Conservation (phyloP, 139 green algal genomes). For the Tetradesmus lagerheimii region DNA sequence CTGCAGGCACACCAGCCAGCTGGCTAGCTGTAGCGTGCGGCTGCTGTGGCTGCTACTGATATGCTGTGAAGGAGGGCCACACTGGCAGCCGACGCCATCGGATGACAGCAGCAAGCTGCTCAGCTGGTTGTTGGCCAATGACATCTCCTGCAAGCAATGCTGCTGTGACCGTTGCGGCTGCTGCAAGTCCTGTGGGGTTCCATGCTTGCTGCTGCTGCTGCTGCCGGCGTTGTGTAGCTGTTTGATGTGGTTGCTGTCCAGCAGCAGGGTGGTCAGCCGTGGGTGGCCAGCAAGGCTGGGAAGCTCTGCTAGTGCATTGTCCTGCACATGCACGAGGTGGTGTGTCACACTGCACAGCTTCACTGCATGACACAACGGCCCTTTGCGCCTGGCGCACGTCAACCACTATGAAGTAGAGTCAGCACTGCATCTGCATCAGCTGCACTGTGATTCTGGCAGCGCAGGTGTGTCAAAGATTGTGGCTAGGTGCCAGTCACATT, state of each 20-base stretch:
- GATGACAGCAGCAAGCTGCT: background rate
- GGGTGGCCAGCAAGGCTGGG: background rate
- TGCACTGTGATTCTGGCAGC: too few species aligned
- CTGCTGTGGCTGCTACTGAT: background rate
- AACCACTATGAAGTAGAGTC: too few species aligned
- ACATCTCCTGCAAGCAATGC: constrained; percentile 4
- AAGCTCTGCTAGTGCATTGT: background rate
- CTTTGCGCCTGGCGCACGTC: too few species aligned
- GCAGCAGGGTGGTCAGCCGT: background rate
- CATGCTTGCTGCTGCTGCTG: background rate
- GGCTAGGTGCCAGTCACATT: too few species aligned
- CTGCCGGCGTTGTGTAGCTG: background rate
- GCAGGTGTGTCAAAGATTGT: too few species aligned
- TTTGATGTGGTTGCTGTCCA: constrained; percentile 25
- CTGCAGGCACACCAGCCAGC: background rate
- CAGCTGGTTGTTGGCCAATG: constrained; percentile 27
- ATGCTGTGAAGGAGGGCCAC: background rate
- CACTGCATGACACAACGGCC: too few species aligned
- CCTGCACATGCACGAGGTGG: background rate
- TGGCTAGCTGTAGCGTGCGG: background rate
- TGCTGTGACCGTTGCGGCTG: background rate
- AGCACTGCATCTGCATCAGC: too few species aligned
- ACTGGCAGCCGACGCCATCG: background rate
- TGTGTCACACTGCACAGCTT: background rate
- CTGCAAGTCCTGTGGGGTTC: background rate